Conservation (phyloP, 1,284 basidiomycete species). For the Ceratobasidium sp. region DNA sequence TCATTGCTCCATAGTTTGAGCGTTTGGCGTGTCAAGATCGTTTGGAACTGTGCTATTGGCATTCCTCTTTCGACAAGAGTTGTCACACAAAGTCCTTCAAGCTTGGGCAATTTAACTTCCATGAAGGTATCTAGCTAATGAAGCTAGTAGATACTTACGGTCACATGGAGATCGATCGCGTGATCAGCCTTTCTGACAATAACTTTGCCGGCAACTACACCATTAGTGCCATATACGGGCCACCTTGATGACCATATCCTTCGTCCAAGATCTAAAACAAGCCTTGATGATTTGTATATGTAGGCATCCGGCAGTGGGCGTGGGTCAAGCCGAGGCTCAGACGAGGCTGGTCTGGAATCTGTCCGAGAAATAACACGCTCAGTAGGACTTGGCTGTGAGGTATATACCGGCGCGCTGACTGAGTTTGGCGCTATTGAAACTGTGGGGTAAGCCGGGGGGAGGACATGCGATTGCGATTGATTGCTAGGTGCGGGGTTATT, state of each 20-base stretch:
- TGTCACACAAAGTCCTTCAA: constrained; percentile 19
- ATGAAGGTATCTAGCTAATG: neutral
- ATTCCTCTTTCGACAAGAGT: constrained; percentile 30
- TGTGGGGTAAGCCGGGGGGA: constrained; percentile 28
- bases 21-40: neutral
- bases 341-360: neutral
- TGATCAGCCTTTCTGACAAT: constrained; percentile 23
- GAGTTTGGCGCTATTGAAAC: neutral
- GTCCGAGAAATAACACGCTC: constrained; percentile 31
- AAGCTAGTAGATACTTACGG: neutral
- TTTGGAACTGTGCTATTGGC: constrained; percentile 15
- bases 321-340: neutral
- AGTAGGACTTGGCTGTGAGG: constrained; percentile 21
- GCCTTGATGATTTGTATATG: constrained; percentile 14
- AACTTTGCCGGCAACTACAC: constrained; percentile 13
- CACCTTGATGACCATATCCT: constrained; percentile 20
- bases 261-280: constrained; percentile 24
- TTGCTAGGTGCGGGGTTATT: neutral
- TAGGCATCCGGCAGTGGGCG: constrained; percentile 23
- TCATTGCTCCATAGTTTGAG: constrained; percentile 14
- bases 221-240: constrained; percentile 25
- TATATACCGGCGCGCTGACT: constrained; percentile 18
- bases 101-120: neutral
- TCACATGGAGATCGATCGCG: constrained; percentile 16
- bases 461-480: constrained; percentile 4